A percentile compares a stretch with the other conserved stretches of the same genome.
Conservation (phyloP, 1,284 basidiomycete species). For the Omphalotus olearius region DNA sequence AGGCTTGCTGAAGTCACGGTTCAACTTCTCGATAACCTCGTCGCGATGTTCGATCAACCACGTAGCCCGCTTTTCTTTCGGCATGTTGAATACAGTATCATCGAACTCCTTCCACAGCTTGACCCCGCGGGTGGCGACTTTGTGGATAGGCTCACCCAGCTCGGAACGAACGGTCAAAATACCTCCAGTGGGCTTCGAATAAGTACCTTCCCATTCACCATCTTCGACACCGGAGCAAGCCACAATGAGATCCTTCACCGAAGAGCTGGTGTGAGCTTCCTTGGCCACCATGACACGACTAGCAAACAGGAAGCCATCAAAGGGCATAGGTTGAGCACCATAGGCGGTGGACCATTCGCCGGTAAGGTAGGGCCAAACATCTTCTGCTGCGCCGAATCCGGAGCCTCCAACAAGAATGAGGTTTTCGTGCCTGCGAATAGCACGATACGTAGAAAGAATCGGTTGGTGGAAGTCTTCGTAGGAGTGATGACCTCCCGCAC, state of each 20-base stretch:
- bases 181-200: slow-evolving; percentile 91
- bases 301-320: slow-evolving; percentile 95
- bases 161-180: slow-evolving; percentile 97
- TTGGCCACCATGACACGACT: slow-evolving; percentile 98
- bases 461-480: slow-evolving; percentile 99
- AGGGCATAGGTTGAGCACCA: slow-evolving; percentile 94
- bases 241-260: slow-evolving; percentile 96
- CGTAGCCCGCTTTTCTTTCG: slow-evolving; percentile 89
- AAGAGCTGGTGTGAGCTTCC: slow-evolving; percentile 92
- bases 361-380: slow-evolving; percentile 95
- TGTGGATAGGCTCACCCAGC: slow-evolving; percentile 98
- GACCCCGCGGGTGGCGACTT: slow-evolving; percentile 94
- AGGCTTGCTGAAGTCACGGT: slow-evolving; percentile 94
- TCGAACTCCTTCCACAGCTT: slow-evolving; percentile 99
- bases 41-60: slow-evolving; percentile 89
- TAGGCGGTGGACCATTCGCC: slow-evolving; percentile 93
- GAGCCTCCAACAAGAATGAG: slow-evolving; percentile 93
- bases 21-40: slow-evolving; percentile 89
- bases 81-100: slow-evolving; percentile 90
- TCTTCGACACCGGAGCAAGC: slow-evolving; percentile 93
- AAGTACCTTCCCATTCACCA: slow-evolving; percentile 92
- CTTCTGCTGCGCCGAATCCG: slow-evolving; percentile 93
- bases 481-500: slow-evolving; percentile 98
- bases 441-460: slow-evolving; percentile 84
- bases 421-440: slow-evolving; percentile 88